A percentile compares a stretch with the other conserved stretches of the same genome.
These are phyloP conservation scores for Pichia cactophila DNA, from an alignment of 1,139 yeast genomes.

Conservation along the genomic window DNA sequence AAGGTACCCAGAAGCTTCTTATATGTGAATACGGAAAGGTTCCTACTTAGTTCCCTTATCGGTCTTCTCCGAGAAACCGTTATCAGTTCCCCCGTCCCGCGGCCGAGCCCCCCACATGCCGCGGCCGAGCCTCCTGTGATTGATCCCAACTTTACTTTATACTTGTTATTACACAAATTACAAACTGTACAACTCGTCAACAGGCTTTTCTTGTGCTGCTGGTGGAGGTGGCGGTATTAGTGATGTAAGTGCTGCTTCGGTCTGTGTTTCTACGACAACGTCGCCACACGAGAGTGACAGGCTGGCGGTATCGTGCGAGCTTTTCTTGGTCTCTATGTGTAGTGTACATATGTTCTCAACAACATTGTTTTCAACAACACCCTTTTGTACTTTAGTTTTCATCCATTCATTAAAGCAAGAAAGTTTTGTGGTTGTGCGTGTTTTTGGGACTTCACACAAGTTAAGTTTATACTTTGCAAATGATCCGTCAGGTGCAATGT, in stretches of 20 bases:
- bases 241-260: not conserved
- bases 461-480: slow-evolving; percentile 53
- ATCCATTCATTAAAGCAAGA: slow-evolving; percentile 77
- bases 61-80: not conserved
- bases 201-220: not conserved
- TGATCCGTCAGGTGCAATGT: slow-evolving; percentile 79
- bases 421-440: slow-evolving; percentile 21
- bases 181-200: not conserved
- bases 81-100: not conserved
- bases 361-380: not conserved
- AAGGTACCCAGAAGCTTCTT: too few relatives aligned
- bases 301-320: not conserved
- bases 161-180: not conserved
- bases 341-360: not conserved
- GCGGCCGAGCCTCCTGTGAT: not conserved
- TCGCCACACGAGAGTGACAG: not conserved
- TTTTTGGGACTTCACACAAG: not conserved
- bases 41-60: not conserved
- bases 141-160: too few relatives aligned
- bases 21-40: too few relatives aligned
- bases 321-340: not conserved
- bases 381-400: slow-evolving; percentile 29
- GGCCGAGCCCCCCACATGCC: not conserved
- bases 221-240: not conserved
- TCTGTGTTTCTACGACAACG: not conserved